Evolutionary conservation across 306 rosid genomes (phyloP).

Genomic region (Fagus crenata): DNA sequence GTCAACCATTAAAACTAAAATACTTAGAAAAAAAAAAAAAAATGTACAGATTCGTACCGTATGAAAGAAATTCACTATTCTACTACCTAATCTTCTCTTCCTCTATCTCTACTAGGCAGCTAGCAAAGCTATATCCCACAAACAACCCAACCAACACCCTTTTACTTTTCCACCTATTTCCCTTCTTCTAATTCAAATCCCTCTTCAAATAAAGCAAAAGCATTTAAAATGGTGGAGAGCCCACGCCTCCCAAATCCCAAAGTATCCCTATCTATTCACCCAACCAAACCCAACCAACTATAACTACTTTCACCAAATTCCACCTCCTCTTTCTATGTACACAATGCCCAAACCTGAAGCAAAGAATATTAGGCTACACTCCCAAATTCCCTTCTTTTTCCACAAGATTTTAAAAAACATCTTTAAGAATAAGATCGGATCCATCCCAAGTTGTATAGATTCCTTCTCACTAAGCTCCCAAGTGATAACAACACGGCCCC

Average conservation of each 20-base stretch:
- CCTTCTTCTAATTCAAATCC: slow-evolving; percentile 16
- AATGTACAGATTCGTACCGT: slow-evolving; percentile 46
- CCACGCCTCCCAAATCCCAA: slow-evolving; percentile 20
- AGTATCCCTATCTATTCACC: slow-evolving; percentile 34
- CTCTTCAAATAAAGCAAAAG: slow-evolving; percentile 39
- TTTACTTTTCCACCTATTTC: slow-evolving; percentile 21
- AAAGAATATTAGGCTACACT: slow-evolving; percentile 59
- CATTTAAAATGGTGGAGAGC: slow-evolving; percentile 37
- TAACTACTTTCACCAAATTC: slow-evolving; percentile 50
- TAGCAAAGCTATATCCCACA: slow-evolving; percentile 29
- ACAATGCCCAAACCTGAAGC: slow-evolving; percentile 55
- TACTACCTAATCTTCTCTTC: slow-evolving; percentile 35
- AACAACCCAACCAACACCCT: slow-evolving; percentile 21
- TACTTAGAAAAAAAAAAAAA: slow-evolving; percentile 8
- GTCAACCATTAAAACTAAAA: slow-evolving; percentile 45
- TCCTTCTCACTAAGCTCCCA: slow-evolving; percentile 86
- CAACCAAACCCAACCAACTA: slow-evolving; percentile 64
- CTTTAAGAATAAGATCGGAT: slow-evolving; percentile 72
- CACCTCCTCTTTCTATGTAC: slow-evolving; percentile 55
- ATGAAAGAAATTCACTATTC: slow-evolving; percentile 28
- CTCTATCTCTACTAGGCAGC: slow-evolving; percentile 25
- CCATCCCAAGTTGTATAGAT: slow-evolving; percentile 78
- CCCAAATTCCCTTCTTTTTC: slow-evolving; percentile 17
- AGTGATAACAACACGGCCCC: slow-evolving; percentile 83
- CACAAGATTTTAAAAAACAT: background rate